A percentile compares a stretch with the other conserved stretches of the same genome.
phyloP scores from a whole-genome alignment of 768 basidiomycete genomes.

The Termitomyces sp. region DNA sequence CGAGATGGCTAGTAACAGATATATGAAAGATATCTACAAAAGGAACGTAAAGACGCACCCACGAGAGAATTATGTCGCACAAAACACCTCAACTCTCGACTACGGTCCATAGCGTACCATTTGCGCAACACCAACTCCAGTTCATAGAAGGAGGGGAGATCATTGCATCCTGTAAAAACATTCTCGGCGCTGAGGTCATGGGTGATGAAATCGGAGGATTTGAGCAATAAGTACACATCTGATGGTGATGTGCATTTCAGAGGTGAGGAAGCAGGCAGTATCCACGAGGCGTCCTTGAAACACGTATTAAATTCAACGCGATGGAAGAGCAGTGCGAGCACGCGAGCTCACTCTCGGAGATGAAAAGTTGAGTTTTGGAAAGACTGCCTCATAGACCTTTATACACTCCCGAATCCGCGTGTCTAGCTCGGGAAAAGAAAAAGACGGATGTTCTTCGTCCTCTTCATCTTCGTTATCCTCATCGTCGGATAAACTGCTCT shows the following conservation, averaged over 20 bases:
- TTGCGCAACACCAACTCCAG: conserved; percentile 86
- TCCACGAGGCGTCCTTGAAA: conserved; percentile 83
- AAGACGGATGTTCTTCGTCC: conserved; percentile 26
- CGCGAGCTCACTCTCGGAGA: conserved; percentile 65
- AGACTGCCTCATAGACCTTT: conserved; percentile 72
- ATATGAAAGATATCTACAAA: neutral
- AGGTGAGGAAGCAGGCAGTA: conserved; percentile 77
- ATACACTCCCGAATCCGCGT: conserved; percentile 59
- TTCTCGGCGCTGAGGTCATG: conserved; percentile 61
- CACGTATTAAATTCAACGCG: neutral
- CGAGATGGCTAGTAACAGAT: conserved; percentile 52
- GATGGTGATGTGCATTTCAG: conserved; percentile 83
- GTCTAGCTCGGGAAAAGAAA: conserved; percentile 82
- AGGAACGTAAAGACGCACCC: conserved; percentile 42
- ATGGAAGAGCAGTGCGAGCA: neutral
- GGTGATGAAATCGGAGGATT: conserved; percentile 85
- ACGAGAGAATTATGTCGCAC: conserved; percentile 66
- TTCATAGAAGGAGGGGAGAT: conserved; percentile 33
- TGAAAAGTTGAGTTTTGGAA: conserved; percentile 96
- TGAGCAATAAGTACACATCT: conserved; percentile 88
- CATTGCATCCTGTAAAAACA: conserved; percentile 65
- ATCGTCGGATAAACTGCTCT: conserved; percentile 57
- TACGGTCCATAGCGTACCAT: conserved; percentile 82
- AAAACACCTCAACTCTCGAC: conserved; percentile 88
- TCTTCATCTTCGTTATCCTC: conserved; percentile 32